Conservation (phyloP, 106 monocot genomes). For the Dendrobium chrysotoxum region DNA sequence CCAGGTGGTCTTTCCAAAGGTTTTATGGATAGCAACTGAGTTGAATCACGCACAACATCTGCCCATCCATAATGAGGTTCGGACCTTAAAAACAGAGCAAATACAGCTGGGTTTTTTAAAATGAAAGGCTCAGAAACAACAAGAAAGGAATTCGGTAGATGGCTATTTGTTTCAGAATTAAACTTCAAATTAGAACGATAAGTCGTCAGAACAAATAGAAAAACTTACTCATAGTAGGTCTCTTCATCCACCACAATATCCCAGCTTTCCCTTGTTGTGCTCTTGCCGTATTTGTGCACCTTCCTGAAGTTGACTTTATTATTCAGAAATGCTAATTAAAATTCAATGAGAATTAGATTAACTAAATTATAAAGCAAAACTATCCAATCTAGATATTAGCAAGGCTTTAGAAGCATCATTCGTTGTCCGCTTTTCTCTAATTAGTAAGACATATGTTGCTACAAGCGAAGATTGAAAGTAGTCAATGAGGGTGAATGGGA, state of each 20-base stretch:
- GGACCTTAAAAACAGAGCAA: slow-evolving; percentile 30
- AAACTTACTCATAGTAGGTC: slow-evolving; percentile 86
- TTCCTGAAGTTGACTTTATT: slow-evolving; percentile 41
- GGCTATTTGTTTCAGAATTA: background rate
- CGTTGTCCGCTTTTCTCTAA: too few species aligned
- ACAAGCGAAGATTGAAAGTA: background rate
- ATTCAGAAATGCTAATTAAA: background rate
- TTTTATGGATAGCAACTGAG: slow-evolving; percentile 74
- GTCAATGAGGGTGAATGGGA: background rate
- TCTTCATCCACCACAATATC: slow-evolving; percentile 85
- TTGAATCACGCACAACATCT: slow-evolving; percentile 88
- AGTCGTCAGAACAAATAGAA: background rate
- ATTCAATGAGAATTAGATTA: background rate
- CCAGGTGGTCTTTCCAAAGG: slow-evolving; percentile 69
- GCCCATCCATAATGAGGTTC: slow-evolving; percentile 99
- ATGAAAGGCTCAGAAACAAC: too few species aligned
- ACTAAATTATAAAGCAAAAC: too few species aligned
- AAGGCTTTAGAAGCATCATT: too few species aligned
- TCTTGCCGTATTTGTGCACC: slow-evolving; percentile 97
- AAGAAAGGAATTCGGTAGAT: too few species aligned
- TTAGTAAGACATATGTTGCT: too few species aligned
- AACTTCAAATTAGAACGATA: background rate
- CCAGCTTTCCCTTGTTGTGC: slow-evolving; percentile 93
- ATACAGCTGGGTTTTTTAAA: background rate
- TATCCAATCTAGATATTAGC: too few species aligned